Evolutionary conservation across 2,329 filamentous ascomycete species (phyloP).

Genomic region (Aspergillus neoniger): DNA sequence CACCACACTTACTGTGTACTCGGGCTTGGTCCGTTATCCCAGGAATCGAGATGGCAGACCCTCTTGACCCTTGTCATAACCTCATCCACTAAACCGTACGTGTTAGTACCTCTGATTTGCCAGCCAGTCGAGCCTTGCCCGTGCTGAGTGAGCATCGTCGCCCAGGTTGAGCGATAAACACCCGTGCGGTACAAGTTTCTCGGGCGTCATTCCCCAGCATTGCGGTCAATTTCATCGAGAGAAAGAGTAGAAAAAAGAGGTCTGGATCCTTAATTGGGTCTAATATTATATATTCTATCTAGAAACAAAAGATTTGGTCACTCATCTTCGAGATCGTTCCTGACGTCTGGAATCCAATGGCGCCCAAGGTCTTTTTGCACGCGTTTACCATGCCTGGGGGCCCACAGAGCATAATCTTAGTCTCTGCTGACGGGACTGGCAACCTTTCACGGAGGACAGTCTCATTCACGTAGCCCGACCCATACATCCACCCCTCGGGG

Average conservation of each 20-base stretch:
- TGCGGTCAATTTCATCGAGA: no score
- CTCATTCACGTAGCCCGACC: conserved; percentile 54
- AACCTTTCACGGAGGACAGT: conserved; percentile 54
- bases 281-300: conserved; percentile 8
- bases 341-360: conserved; percentile 55
- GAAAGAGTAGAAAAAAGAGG: background rate
- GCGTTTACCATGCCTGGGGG: conserved; percentile 63
- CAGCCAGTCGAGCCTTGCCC: no score
- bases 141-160: no score
- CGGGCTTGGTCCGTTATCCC: no score
- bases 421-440: conserved; percentile 48
- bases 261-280: background rate
- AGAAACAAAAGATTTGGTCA: conserved; percentile 61
- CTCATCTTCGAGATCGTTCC: conserved; percentile 54
- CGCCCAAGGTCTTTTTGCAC: conserved; percentile 53
- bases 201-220: no score
- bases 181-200: no score
- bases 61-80: no score
- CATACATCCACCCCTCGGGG: conserved; percentile 51
- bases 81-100: no score
- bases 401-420: conserved; percentile 61
- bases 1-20: no score
- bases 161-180: no score
- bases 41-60: no score
- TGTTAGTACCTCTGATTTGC: no score